Base-by-base conservation (phyloP, 139 green algal species). In the Tetradesmus obliquus region DNA sequence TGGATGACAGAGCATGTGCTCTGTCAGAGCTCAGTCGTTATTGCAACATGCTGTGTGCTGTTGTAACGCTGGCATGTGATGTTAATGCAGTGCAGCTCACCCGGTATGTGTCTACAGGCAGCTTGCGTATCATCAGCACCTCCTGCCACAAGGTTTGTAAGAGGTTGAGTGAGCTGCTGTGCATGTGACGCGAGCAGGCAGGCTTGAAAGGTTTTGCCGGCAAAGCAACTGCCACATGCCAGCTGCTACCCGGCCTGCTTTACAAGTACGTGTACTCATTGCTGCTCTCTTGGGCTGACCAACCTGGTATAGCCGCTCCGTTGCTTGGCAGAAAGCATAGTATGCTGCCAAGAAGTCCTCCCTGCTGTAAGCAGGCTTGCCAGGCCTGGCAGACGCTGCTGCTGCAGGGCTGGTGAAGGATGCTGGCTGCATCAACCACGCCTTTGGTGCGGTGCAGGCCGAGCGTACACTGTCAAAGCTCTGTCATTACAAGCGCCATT, bases 261-360 rank as follows among this genome's bases (percentile, higher is more conserved):
- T 24, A 55, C 3, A 5, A 55, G 74, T 22, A n/a, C 12, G n/a
- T 13, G 66, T 17, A 24, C 8, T 7, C 6, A 66, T 13, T 24
- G 17, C 66, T 76, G 8, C 53, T 55, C 20, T 22, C 20, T 45
- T 45, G 32, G 32, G 32, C 32, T 45, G 32, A 45, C 32, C 32
- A 45, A 88, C 84, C 84, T 76, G 57, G 24, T 55, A 88, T 7
- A 79, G 71, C 58, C 84, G 71, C 20, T 88, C 57, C 3, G 84
- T 88, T 57, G n/a, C 32, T 7, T 88, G 20, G 24, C 84, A 88
- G 57, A 79, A 79, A 13, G 57, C n/a, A n/a, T 60, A 57, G n/a
- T 88, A 88, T 45, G 84, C 84, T 19, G 84, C 84, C 22, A 88
- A 66, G 57, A 88, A 88, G n/a, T 88, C 84, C 6, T 88, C 84